Evolutionary conservation across 2,329 filamentous ascomycete genomes (phyloP), one percentile per base, ranked within the genome.

Genomic region (Fusarium guadeloupense): DNA sequence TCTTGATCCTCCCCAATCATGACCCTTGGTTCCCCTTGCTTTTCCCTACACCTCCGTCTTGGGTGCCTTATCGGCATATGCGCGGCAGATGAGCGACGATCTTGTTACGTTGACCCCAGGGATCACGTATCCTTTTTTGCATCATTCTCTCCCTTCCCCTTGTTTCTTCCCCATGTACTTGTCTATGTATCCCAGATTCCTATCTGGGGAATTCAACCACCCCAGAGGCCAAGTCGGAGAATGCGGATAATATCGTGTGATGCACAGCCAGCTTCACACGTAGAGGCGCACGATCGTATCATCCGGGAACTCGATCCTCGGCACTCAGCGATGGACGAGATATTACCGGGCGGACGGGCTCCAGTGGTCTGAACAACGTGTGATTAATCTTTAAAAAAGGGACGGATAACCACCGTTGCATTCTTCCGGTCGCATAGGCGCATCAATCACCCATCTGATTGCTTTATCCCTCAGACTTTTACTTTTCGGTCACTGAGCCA

Each of bases 61-160:
- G 58, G 52, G 59, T 70, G 50, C 67, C 50, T 70, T 62, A 64
- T 69, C 68, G 68, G 68, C 68, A 70, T 56, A 68, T 70, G 68
- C 64, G 51, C 68, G 68, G 68, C 53, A 70, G 68, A 70, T 70
- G 68, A 47, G 34, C 38, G 66, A 57, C 55, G 67, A 70, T 70
- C 67, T 63, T 64, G 54, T 41, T 69, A 69, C 59, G 35, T 62
- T 33, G 39, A 69, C 67, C 56, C 67, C 64, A 61, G 23, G 19
- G 20, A 44, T 53, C 21, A 40, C 35, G 54, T 40, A 45, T 33
- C 38, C n/a, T n/a, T 21, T 31, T 9, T 17, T 33, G 35, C 40
- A 37, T 35, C 14, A 38, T 23, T 40, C 20, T 43, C 16, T 37
- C 40, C 46, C 26, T 55, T 52, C 6, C 47, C 33, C 20, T 53